Conservation (phyloP, 371 early-diverging fungal genomes). For the Coemansia sp. region DNA sequence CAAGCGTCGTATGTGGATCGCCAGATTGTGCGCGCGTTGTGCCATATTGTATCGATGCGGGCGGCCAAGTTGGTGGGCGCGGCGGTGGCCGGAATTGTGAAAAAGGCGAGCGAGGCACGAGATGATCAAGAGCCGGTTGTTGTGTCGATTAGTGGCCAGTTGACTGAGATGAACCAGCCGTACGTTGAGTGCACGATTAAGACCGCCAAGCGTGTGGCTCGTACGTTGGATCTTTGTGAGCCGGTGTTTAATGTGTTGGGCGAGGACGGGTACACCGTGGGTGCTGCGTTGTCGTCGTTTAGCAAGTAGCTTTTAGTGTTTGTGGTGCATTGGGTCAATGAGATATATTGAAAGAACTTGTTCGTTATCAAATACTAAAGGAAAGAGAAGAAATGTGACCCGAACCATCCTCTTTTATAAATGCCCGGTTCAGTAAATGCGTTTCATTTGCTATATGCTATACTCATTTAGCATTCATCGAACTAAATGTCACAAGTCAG, state of each 20-base stretch:
- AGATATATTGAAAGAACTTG: no score
- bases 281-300: constrained; percentile 36
- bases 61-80: constrained; percentile 84
- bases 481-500: no score
- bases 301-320: constrained; percentile 16
- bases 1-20: constrained; percentile 73
- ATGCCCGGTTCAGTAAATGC: no score
- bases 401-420: no score
- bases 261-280: constrained; percentile 46
- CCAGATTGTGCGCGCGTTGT: constrained; percentile 74
- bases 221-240: constrained; percentile 2
- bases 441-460: no score
- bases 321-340: no score
- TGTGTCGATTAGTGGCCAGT: constrained; percentile 43
- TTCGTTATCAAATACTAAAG: no score
- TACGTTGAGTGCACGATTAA: constrained; percentile 31
- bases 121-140: constrained; percentile 13
- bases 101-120: constrained; percentile 21
- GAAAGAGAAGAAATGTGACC: no score
- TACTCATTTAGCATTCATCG: no score
- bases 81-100: constrained; percentile 75
- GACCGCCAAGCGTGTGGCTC: constrained; percentile 16
- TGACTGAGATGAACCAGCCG: constrained; percentile 49
- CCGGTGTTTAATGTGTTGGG: constrained; percentile 36
- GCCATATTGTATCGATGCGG: constrained; percentile 81